Evolutionary conservation across 176 grass and related monocot genomes (phyloP), one percentile per base, ranked within the genome.

Genomic region (Musa beccarii): DNA sequence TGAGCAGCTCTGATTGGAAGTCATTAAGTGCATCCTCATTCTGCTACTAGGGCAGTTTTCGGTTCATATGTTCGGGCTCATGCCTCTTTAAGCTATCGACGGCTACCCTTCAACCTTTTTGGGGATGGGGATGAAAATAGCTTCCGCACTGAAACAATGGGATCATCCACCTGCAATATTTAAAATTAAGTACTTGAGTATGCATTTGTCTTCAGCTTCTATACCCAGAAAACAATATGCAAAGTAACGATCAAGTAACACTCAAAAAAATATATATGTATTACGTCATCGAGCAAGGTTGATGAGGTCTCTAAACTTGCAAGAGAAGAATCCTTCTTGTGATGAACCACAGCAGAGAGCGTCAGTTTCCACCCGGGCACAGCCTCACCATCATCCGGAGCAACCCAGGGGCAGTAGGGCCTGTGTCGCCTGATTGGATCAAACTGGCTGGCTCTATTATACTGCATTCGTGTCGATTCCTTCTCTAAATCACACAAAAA

Each of bases 381-480:
- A 17, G 66, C 66, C 52, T 84, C 80, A 67, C 82, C 66, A 14
- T 62, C 29, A 72, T 94, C 83, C 23, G 81, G 88, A 79, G 87
- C 76, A 57, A 87, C 87, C 95, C 95, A 99, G 66, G 96, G 88
- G 80, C 96, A 99, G 80, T 94, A 99, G 15, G 86, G 79, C 76
- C 96, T 78, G 83, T 99, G 96, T 59, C 94, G 91, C 86, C 83
- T 95, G 67, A 95, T 79, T 82, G 91, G 91, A 68, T 99, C 96
- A 71, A 99, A 92, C 71, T 89, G 84, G 43, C 84, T 85, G 74
- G 86, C 71, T 79, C 78, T 85, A 62, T 87, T 78, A 59, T 83
- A 86, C 28, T 89, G 77, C 10, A 82, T 76, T 55, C 76, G 61
- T 54, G 83, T 87, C 54, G 61, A 52, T 16, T 50, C 52, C 61